Base-by-base conservation (phyloP, 2,329 filamentous ascomycete genomes). In the Rhynchosporium agropyri region DNA sequence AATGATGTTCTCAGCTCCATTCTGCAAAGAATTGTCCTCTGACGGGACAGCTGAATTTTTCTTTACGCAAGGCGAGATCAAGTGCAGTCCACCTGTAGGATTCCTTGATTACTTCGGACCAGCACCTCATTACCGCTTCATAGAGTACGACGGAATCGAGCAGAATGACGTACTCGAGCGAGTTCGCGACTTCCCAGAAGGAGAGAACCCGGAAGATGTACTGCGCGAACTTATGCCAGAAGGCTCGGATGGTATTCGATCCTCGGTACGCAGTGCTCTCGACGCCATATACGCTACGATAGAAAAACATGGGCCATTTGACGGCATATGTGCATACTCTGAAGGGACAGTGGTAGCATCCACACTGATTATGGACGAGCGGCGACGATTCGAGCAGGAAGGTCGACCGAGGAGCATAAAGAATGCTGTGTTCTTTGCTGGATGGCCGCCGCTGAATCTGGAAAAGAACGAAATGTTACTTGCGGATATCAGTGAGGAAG, bases 251-350 rank as follows among this genome's bases (percentile, higher is more conserved):
- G 50, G 58, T 26, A 57, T 70, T 7, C 65, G 62, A 31, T 28
- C 64, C n/a, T 74, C 75, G 28, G 62, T 70, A 13, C 58, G 55
- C 38, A 60, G 58, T 4, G 42, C 64, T 1, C 65, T 79, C 36
- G 69, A 76, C 4, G 67, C 71, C n/a, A 46, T 79, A 1, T 73
- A 79, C 66, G 71, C 78, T 12, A 77, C 79, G 3, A 74, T 84
- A 61, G 78, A 82, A 3, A 74, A 79, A 42, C 70, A 76, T 6
- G 77, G 77, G 0, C 76, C 77, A 0, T 77, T 83, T 60, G 79
- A 81, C 62, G 84, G 80, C 2, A 80, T 87, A 57, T 77, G 86
- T 13, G 84, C 84, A 0, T 87, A 86, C 69, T 84, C 82, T 0
- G 84, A 87, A 70, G 84, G 84, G 2, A 83, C 84, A 0, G 81